Base-by-base conservation (phyloP, 1,284 basidiomycete genomes). In the Jaminaea rosea region DNA sequence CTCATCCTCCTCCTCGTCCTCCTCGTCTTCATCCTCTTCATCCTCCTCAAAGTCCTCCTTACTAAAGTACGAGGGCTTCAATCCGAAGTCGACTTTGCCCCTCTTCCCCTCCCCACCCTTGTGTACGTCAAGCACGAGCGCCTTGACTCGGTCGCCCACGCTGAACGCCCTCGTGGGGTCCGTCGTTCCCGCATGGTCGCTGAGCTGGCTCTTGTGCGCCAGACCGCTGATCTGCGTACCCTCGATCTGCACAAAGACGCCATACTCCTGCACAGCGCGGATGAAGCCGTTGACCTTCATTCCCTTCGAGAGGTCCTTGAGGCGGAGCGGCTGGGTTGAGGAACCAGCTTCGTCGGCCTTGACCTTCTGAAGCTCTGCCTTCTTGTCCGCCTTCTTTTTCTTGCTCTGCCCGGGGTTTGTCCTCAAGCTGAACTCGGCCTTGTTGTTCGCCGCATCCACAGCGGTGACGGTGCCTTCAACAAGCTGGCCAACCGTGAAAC, bases 181-280 rank as follows among this genome's bases (percentile, higher is more conserved):
- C 84, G 29, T 6, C 23, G 42, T 19, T n/a, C 24, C 19, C 11
- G 42, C 52, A 24, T 55, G 54, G 45, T 57, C 61, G 21, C 55
- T 53, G 21, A 62, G 34, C 49, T 61, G 56, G 49, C 59, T 63
- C 75, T 90, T 90, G 76, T 98, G 94, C 74, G 93, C 97, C 9
- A 99, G 79, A 4, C 94, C 94, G 52, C 81, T 85, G 46, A 97
- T 78, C 65, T 85, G 85, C 1, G 86, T 85, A 13, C 82, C 85
- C 9, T 87, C 83, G 37, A 97, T 84, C 71, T 86, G 82, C 49
- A 99, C 83, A 77, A 98, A 97, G 32, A 96, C 79, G 15, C 94
- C 94, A 67, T 88, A 98, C 31, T 84, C 81, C 74, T 91, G 87
- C 9, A 92, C 80, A 32, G 64, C 67, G 49, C 74, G 67, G 39